Conservation (phyloP, 2,329 filamentous ascomycete species). For the Beauveria scarabaeidicola region DNA sequence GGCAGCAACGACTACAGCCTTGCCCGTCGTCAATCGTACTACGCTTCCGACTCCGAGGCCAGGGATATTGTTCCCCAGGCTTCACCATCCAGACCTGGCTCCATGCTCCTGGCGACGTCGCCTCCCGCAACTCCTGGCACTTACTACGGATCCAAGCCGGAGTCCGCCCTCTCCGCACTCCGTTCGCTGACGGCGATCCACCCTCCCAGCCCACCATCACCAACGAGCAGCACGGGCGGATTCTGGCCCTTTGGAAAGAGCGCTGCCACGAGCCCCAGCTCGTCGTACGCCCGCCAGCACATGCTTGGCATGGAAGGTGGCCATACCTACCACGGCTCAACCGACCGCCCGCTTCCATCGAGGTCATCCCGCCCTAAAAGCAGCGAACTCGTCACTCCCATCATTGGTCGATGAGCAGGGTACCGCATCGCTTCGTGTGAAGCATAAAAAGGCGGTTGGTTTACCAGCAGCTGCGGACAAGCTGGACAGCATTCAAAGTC, state of each 20-base stretch:
- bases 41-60: conserved; percentile 40
- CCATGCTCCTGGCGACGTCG: conserved; percentile 43
- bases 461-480: background rate
- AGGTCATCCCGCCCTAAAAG: conserved; percentile 53
- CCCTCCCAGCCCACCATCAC: conserved; percentile 48
- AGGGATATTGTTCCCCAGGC: conserved; percentile 56
- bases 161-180: conserved; percentile 47
- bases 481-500: background rate
- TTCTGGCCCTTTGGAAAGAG: conserved; percentile 47
- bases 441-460: background rate
- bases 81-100: conserved; percentile 51
- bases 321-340: conserved; percentile 27
- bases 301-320: conserved; percentile 44
- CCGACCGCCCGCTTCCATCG: conserved; percentile 49
- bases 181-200: conserved; percentile 40
- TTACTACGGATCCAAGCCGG: conserved; percentile 23
- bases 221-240: conserved; percentile 35
- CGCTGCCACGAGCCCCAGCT: conserved; percentile 42
- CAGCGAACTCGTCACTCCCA: conserved; percentile 55
- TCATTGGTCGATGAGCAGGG: conserved; percentile 39
- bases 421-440: background rate
- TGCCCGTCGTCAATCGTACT: conserved; percentile 35
- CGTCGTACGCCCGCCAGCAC: conserved; percentile 38
- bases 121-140: conserved; percentile 40
- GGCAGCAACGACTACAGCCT: conserved; percentile 24